Evolutionary conservation across 2,329 filamentous ascomycete genomes (phyloP).

Genomic region (Phaeophleospora eucalypticola): DNA sequence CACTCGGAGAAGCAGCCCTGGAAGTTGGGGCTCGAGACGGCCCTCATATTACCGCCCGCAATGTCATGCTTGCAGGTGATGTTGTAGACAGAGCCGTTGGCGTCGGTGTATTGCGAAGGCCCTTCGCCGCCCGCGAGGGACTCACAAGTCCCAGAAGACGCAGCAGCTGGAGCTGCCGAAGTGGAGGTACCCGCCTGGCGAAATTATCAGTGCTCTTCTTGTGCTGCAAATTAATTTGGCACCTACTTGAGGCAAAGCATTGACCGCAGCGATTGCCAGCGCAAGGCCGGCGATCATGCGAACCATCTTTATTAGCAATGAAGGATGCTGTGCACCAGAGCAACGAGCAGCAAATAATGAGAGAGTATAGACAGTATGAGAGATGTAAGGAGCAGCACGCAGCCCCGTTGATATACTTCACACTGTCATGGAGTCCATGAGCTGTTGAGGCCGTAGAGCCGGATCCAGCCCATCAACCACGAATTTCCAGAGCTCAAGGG

Average conservation of each 20-base stretch:
- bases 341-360: too few relatives aligned
- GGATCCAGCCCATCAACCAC: too few relatives aligned
- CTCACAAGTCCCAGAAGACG: background rate
- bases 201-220: conserved; percentile 3
- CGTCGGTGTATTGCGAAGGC: background rate
- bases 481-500: too few relatives aligned
- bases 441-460: too few relatives aligned
- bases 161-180: background rate
- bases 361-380: too few relatives aligned
- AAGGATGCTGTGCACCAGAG: background rate
- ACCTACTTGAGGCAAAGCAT: background rate
- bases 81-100: conserved; percentile 1
- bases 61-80: conserved; percentile 5
- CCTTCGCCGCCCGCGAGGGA: background rate
- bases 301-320: background rate
- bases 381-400: too few relatives aligned
- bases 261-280: background rate
- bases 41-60: conserved; percentile 1
- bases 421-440: too few relatives aligned
- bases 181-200: background rate
- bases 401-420: too few relatives aligned
- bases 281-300: background rate
- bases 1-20: background rate
- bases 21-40: background rate
- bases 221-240: too few relatives aligned